These are phyloP conservation scores for Eucalyptus fibrosa DNA, from an alignment of 345 rosid genomes.

Conservation along the genomic window DNA sequence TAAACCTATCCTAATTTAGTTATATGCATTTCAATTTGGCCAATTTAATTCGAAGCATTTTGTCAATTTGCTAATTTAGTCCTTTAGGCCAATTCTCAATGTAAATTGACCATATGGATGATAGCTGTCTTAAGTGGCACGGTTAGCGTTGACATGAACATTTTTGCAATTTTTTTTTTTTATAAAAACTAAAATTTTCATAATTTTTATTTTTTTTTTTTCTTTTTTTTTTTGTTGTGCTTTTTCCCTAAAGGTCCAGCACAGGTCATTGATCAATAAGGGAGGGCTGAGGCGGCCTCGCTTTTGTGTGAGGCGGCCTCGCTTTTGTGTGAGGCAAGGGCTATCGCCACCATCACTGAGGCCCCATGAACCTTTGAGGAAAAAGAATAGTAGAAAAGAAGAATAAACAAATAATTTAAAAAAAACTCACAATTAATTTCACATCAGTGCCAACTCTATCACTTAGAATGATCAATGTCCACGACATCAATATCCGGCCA, in stretches of 20 bases:
- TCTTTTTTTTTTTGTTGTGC: neutral
- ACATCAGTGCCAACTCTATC: accelerated
- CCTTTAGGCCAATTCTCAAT: accelerated
- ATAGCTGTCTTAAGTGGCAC: accelerated
- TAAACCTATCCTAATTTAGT: neutral
- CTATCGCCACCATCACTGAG: neutral
- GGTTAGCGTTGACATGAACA: accelerated
- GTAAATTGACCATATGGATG: neutral
- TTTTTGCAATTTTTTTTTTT: neutral
- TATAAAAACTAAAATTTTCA: neutral
- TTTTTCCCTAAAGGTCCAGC: neutral
- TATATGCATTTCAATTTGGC: neutral
- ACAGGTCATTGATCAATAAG: neutral
- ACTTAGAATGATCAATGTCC: neutral
- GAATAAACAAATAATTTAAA: neutral
- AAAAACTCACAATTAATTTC: neutral
- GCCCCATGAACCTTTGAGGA: neutral
- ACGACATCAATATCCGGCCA: accelerated
- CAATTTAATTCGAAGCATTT: neutral
- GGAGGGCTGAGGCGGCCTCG: accelerated
- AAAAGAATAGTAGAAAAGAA: neutral
- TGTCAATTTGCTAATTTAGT: neutral
- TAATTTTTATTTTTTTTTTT: neutral
- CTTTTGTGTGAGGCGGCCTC: neutral
- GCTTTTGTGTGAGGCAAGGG: neutral